Base-by-base conservation (phyloP, 148 eudicot species). In the Hydrangea macrophylla region DNA sequence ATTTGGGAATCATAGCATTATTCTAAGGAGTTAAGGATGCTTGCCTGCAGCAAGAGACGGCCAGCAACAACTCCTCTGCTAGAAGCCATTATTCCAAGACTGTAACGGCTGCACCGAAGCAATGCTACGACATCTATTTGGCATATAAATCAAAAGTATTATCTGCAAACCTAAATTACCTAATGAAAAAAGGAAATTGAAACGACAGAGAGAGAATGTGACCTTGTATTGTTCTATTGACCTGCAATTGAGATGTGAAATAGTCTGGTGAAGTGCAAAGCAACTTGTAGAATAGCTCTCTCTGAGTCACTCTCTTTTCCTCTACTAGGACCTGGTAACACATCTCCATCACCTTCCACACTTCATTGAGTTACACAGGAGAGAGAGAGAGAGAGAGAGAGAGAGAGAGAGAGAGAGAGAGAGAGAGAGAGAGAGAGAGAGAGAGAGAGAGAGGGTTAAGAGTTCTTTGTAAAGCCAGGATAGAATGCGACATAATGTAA, bases 331-430 rank as follows among this genome's bases (percentile, higher is more conserved):
- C 80, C 76, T 82, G 84, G 67, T 89, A 89, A 73, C 96, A 89
- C 90, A 91, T 85, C 73, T 91, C 90, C 94, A 91, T 89, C 68
- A 91, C 86, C 83, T 89, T 95, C 99, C 99, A 95, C 65, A 91
- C 99, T 95, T 77, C 50, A 65, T 54, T 23, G 57, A 67, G 55
- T n/a, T n/a, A n/a, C n/a, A n/a, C n/a, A n/a, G n/a, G n/a, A n/a
- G n/a, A n/a, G n/a, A n/a, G n/a, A n/a, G n/a, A n/a, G n/a, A n/a
- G n/a, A n/a, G n/a, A n/a, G n/a, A n/a, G n/a, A n/a, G n/a, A n/a
- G n/a, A n/a, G n/a, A n/a, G n/a, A n/a, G n/a, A n/a, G n/a, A n/a
- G n/a, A n/a, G n/a, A n/a, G n/a, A n/a, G n/a, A n/a, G n/a, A n/a
- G n/a, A n/a, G n/a, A n/a, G n/a, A n/a, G n/a, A n/a, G n/a, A n/a